These are phyloP conservation scores for Lactifluus echinatus DNA, from an alignment of 768 basidiomycete genomes.

Conservation along the genomic window DNA sequence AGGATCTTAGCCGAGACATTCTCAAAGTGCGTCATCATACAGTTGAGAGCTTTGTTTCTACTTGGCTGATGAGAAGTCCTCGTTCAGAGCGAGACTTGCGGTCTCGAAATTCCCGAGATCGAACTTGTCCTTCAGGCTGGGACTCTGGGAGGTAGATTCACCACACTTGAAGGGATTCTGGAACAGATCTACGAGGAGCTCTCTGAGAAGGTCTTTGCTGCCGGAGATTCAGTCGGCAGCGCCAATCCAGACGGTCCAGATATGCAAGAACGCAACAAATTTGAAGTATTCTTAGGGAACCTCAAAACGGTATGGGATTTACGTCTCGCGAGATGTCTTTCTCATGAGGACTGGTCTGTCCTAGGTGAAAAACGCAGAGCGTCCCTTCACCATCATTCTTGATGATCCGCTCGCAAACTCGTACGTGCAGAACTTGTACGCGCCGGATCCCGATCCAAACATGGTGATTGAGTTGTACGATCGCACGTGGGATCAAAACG, in stretches of 20 bases:
- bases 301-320: conserved; percentile 60
- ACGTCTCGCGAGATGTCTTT: background rate
- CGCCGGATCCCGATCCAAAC: conserved; percentile 93
- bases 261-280: conserved; percentile 35
- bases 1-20: conserved; percentile 89
- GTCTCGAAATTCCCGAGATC: conserved; percentile 87
- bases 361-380: conserved; percentile 69
- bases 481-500: conserved; percentile 83
- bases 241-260: conserved; percentile 29
- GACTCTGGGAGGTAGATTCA: conserved; percentile 95
- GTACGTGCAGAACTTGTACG: conserved; percentile 94
- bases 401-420: conserved; percentile 96
- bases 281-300: conserved; percentile 65
- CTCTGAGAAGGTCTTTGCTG: conserved; percentile 73
- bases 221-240: conserved; percentile 51
- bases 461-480: conserved; percentile 81
- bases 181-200: conserved; percentile 94
- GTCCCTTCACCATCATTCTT: conserved; percentile 84
- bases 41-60: background rate
- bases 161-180: conserved; percentile 91
- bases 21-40: conserved; percentile 59
- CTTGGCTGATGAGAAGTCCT: background rate
- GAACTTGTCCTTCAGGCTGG: conserved; percentile 87
- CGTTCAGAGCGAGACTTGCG: conserved; percentile 82
- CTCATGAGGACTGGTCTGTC: background rate